Conservation (phyloP, 1,284 basidiomycete species). For the Pholiota adiposa region DNA sequence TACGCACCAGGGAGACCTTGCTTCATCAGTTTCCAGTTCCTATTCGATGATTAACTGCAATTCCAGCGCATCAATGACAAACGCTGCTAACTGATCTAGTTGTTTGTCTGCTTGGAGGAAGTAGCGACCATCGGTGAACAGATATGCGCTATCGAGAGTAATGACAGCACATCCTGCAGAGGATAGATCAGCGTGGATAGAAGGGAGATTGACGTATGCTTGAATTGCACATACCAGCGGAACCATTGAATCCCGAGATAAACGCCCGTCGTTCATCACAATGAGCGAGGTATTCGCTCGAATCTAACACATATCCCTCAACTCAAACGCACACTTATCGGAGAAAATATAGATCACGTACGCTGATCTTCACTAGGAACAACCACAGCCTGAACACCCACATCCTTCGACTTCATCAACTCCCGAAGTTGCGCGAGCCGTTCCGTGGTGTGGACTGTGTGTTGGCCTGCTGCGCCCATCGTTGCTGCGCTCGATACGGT, state of each 20-base stretch:
- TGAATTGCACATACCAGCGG: slow-evolving; percentile 68
- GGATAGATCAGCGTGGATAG: not conserved
- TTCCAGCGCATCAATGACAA: not conserved
- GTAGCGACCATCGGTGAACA: slow-evolving; percentile 95
- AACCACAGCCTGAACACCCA: slow-evolving; percentile 71
- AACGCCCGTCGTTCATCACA: slow-evolving; percentile 86
- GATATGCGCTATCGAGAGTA: slow-evolving; percentile 70
- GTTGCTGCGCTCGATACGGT: slow-evolving; percentile 6
- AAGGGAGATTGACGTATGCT: not conserved
- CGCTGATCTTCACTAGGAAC: slow-evolving; percentile 91
- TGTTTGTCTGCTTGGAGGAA: slow-evolving; percentile 92
- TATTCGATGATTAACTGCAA: slow-evolving; percentile 28
- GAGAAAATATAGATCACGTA: slow-evolving; percentile 42
- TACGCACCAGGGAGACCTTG: slow-evolving; percentile 74
- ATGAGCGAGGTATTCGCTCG: slow-evolving; percentile 87
- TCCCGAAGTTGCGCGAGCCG: slow-evolving; percentile 64
- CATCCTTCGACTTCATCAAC: slow-evolving; percentile 64
- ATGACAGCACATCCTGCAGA: slow-evolving; percentile 78
- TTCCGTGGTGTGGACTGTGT: slow-evolving; percentile 64
- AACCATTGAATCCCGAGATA: slow-evolving; percentile 93
- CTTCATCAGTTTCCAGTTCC: slow-evolving; percentile 95
- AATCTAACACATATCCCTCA: slow-evolving; percentile 54
- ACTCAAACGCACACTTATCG: not conserved
- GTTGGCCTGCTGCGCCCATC: slow-evolving; percentile 45
- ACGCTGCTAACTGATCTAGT: slow-evolving; percentile 70